Base-by-base conservation (phyloP, 1,284 basidiomycete genomes). In the Mixia osmundae region DNA sequence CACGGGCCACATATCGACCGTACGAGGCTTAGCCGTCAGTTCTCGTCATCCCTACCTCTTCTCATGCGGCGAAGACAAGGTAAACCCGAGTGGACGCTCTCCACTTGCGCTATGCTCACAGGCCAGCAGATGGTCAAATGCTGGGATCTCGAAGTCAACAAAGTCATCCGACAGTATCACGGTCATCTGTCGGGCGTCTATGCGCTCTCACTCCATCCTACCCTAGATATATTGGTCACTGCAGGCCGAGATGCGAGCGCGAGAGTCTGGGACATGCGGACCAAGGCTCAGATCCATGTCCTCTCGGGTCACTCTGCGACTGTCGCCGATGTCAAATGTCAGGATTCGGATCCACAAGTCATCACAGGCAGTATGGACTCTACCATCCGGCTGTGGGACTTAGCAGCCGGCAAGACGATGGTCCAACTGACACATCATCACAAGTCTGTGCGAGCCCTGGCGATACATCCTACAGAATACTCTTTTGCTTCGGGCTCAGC, bases 321-420 rank as follows among this genome's bases (percentile, higher is more conserved):
- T 0, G 75, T 97, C 31, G 82, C 85, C 6, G 77, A 79, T 47
- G 85, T 97, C 16, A 74, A 80, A 53, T 87, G 78, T 50, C 87
- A 95, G 57, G 85, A 87, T 30, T 77, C 77, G 2, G 91, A 97
- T 52, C 89, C 89, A 10, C 89, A 97, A 54, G 76, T 97, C 40
- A 89, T 97, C 49, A 91, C 89, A 0, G 87, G 82, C 6, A 83
- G 77, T 45, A 97, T 97, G 89, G 89, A 99, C 56, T 78, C 82
- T 23, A 97, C 91, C 0, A 69, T 97, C 33, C 67, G 77, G 39
- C 59, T 99, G 29, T 99, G 89, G 89, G 89, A 97, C 57, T 65
- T 99, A n/a, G 89, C 87, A 1, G 89, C 89, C 0, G 91, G 41
- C 23, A 94, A 91, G 59, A 80, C 83, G 15, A 77, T 83, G 71